Conservation (phyloP, 106 monocot species). For the Xerophyta viscosa region DNA sequence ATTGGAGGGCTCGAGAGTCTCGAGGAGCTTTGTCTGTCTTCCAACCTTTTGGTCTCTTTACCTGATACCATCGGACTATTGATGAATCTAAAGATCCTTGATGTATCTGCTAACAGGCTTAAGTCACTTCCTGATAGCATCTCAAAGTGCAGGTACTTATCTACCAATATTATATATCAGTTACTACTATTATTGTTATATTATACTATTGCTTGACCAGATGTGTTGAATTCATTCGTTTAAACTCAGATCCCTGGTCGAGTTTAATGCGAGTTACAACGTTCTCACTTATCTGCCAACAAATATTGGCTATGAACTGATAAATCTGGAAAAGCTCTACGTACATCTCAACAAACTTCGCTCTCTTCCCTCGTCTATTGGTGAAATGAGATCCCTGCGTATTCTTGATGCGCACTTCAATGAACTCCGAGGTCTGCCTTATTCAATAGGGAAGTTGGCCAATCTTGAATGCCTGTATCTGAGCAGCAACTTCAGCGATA, state of each 20-base stretch:
- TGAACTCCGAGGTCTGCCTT: constrained; percentile 66
- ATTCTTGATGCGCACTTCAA: constrained; percentile 89
- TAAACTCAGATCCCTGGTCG: constrained; percentile 63
- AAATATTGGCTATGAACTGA: constrained; percentile 68
- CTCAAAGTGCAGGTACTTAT: constrained; percentile 63
- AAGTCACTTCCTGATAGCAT: constrained; percentile 85
- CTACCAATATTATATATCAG: too few species aligned
- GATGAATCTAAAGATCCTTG: constrained; percentile 66
- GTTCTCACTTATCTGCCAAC: constrained; percentile 74
- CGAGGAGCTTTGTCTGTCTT: constrained; percentile 60
- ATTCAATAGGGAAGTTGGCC: constrained; percentile 53
- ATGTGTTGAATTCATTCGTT: too few species aligned
- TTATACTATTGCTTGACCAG: too few species aligned
- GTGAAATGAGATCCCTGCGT: constrained; percentile 57
- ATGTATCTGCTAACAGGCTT: constrained; percentile 87
- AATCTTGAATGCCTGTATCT: constrained; percentile 71
- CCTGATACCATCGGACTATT: constrained; percentile 92
- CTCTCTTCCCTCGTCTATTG: constrained; percentile 75
- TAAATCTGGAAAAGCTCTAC: constrained; percentile 56
- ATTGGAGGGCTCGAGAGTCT: constrained; percentile 68
- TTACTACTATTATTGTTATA: too few species aligned
- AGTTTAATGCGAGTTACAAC: constrained; percentile 86
- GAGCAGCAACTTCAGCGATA: constrained; percentile 84
- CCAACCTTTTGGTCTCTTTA: constrained; percentile 54
- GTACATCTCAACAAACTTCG: constrained; percentile 82